phyloP scores from a whole-genome alignment of 768 basidiomycete species.

The Rhodotorula kratochvilovae region DNA sequence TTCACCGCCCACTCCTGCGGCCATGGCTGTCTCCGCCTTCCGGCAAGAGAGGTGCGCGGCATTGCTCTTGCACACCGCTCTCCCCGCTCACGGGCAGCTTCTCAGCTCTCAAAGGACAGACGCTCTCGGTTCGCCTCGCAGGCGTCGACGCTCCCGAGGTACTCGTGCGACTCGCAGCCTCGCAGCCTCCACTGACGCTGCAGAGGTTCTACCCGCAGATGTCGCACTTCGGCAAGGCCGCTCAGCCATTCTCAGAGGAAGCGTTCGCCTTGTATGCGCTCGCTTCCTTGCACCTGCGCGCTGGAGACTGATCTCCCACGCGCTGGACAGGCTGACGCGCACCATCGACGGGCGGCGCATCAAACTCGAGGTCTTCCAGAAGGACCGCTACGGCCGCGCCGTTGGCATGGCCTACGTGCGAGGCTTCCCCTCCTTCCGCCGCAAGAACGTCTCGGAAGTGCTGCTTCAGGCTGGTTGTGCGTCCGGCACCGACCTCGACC shows the following conservation, averaged over 20 bases:
- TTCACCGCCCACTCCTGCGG: conserved; percentile 72
- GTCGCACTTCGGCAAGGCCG: conserved; percentile 76
- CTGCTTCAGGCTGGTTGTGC: conserved; percentile 17
- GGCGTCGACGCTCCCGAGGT: conserved; percentile 94
- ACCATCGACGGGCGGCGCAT: conserved; percentile 59
- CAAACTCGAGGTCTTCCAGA: conserved; percentile 65
- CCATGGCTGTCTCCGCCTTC: conserved; percentile 67
- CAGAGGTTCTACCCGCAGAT: conserved; percentile 50
- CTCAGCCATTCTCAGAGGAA: conserved; percentile 70
- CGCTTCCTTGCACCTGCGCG: background rate
- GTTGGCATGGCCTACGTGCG: conserved; percentile 46
- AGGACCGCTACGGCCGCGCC: conserved; percentile 78
- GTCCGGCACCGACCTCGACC: background rate
- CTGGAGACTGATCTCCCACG: too few relatives aligned
- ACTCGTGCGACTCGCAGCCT: too few relatives aligned
- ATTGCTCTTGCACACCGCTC: conserved; percentile 47
- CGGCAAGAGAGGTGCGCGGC: conserved; percentile 60
- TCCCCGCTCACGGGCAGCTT: background rate
- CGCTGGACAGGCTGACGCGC: conserved; percentile 54
- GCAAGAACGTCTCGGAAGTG: background rate
- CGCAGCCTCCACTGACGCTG: too few relatives aligned
- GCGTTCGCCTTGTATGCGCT: conserved; percentile 57
- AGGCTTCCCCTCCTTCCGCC: background rate
- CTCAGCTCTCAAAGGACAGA: conserved; percentile 69
- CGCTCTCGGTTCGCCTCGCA: conserved; percentile 79